phyloP scores from a whole-genome alignment of 805 yeast species.

The Wickerhamomyces bovis region DNA sequence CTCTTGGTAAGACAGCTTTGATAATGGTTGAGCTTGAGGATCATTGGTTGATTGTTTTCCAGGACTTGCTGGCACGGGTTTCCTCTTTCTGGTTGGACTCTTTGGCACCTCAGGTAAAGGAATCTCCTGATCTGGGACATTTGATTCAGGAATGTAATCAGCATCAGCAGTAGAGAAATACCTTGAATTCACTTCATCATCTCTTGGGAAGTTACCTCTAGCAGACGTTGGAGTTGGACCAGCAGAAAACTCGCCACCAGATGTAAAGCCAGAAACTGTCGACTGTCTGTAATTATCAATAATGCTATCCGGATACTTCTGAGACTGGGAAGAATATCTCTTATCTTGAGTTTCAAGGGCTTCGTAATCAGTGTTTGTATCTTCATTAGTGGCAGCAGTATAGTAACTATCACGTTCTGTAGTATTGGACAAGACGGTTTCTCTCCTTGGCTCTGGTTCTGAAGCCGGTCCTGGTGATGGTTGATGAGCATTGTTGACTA shows the following conservation, averaged over 20 bases:
- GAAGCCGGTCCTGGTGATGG: neutral
- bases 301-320: conserved; percentile 20
- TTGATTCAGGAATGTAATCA: conserved; percentile 18
- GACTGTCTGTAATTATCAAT: conserved; percentile 19
- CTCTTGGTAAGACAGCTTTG: neutral
- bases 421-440: conserved; percentile 2
- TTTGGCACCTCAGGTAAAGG: conserved; percentile 18
- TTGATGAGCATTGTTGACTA: neutral
- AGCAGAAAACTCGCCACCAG: conserved; percentile 5
- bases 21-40: neutral
- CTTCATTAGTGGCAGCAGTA: neutral
- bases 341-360: neutral
- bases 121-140: conserved; percentile 3
- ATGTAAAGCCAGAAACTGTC: conserved; percentile 2
- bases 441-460: neutral
- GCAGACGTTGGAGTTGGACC: conserved; percentile 2
- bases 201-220: conserved; percentile 1
- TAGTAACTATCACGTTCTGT: conserved; percentile 1
- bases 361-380: neutral
- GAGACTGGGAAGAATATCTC: neutral
- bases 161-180: conserved; percentile 5
- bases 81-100: neutral
- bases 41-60: neutral
- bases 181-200: conserved; percentile 4
- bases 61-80: neutral